A percentile compares a stretch with the other conserved stretches of the same genome.
Conservation (phyloP, 2,329 filamentous ascomycete genomes). For the Tolypocladium inflatum region DNA sequence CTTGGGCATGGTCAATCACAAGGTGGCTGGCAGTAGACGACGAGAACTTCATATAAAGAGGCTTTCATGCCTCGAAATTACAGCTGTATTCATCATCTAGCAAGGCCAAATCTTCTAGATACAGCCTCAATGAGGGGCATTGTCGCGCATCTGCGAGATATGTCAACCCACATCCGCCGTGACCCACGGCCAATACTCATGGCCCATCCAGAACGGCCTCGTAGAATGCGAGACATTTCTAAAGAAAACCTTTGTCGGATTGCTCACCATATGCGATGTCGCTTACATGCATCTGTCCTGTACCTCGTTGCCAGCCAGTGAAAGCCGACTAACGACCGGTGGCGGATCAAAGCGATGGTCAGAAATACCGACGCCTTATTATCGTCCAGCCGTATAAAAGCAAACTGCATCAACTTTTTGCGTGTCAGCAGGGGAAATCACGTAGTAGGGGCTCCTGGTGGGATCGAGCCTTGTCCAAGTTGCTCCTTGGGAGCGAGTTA, state of each 20-base stretch:
- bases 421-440: slow-evolving; percentile 10
- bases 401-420: slow-evolving; percentile 9
- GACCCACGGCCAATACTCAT: background rate
- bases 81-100: slow-evolving; percentile 21
- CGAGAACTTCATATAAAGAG: background rate
- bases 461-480: slow-evolving; percentile 9
- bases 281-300: background rate
- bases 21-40: background rate
- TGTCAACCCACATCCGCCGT: background rate
- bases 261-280: slow-evolving; percentile 3
- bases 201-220: background rate
- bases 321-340: background rate
- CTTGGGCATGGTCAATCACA: background rate
- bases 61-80: slow-evolving; percentile 4
- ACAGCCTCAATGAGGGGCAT: slow-evolving; percentile 11
- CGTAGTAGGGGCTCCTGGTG: slow-evolving; percentile 5
- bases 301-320: background rate
- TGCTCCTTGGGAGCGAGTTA: slow-evolving; percentile 2
- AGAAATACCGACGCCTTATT: background rate
- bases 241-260: background rate
- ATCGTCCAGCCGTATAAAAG: background rate
- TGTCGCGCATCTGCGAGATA: slow-evolving; percentile 8
- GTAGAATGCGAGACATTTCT: background rate
- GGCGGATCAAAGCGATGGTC: background rate
- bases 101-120: slow-evolving; percentile 16